phyloP scores from a whole-genome alignment of 2,329 filamentous ascomycete genomes.

The Amauroascus niger region DNA sequence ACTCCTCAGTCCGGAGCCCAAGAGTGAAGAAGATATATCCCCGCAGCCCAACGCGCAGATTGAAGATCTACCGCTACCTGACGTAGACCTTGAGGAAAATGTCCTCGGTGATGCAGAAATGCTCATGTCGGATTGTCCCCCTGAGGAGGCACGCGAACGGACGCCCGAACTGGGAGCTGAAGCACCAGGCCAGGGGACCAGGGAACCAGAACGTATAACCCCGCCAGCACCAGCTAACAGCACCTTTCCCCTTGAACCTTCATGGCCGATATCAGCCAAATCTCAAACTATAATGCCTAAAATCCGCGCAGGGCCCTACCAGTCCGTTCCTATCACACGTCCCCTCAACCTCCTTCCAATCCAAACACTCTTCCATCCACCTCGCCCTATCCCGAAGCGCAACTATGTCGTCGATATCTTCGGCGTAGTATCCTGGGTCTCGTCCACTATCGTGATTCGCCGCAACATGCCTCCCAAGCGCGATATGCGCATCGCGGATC shows the following conservation, averaged over 20 bases:
- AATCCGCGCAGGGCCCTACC: neutral
- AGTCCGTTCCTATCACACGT: neutral
- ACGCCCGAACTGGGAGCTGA: neutral
- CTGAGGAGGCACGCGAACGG: neutral
- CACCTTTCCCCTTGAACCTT: neutral
- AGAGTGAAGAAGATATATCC: too few relatives aligned
- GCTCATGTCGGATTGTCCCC: neutral
- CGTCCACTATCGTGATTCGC: constrained; percentile 20
- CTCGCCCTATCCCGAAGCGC: constrained; percentile 17
- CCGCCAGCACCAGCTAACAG: neutral
- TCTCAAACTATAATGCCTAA: neutral
- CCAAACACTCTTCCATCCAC: constrained; percentile 16
- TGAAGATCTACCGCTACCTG: neutral
- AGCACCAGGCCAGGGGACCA: neutral
- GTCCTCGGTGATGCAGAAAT: neutral
- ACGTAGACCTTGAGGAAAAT: neutral
- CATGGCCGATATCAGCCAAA: neutral
- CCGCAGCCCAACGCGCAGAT: too few relatives aligned
- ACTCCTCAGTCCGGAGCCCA: neutral
- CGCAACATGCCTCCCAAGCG: constrained; percentile 23
- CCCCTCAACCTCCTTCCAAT: constrained; percentile 10
- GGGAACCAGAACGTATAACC: neutral
- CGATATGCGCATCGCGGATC: constrained; percentile 25
- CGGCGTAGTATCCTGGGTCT: constrained; percentile 23
- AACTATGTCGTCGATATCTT: constrained; percentile 23